phyloP scores from a whole-genome alignment of 192 early-diverging fungal species.

The Mortierella claussenii region DNA sequence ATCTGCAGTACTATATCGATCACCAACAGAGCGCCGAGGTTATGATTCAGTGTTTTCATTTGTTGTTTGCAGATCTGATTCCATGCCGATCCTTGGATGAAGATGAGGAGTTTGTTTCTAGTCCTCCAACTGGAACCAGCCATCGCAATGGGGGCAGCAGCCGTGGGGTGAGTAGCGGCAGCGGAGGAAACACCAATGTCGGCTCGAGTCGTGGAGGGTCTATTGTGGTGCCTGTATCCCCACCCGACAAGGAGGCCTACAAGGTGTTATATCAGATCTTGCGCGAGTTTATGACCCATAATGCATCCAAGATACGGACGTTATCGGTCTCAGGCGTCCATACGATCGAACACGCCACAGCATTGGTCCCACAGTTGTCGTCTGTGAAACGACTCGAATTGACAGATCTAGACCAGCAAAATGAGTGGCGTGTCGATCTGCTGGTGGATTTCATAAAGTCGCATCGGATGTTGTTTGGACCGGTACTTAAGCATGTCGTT shows the following conservation, averaged over 20 bases:
- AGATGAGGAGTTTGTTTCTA: neutral
- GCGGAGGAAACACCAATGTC: neutral
- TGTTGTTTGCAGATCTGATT: constrained; percentile 39
- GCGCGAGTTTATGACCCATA: constrained; percentile 32
- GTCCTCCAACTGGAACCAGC: neutral
- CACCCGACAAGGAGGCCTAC: constrained; percentile 23
- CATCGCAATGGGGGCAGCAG: neutral
- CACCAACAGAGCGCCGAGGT: constrained; percentile 12
- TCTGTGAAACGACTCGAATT: constrained; percentile 27
- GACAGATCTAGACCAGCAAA: constrained; percentile 14
- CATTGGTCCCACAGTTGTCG: constrained; percentile 19
- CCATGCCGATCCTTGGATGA: constrained; percentile 12
- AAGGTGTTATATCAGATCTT: constrained; percentile 37
- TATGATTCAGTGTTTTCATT: constrained; percentile 31
- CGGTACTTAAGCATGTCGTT: constrained; percentile 16
- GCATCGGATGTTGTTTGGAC: constrained; percentile 41
- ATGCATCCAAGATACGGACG: constrained; percentile 17
- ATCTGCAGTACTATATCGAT: constrained; percentile 27
- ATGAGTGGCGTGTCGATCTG: constrained; percentile 16
- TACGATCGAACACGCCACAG: constrained; percentile 18
- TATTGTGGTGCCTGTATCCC: neutral
- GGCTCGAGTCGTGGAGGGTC: neutral
- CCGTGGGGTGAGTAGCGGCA: neutral
- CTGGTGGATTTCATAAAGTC: constrained; percentile 35
- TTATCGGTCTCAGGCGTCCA: constrained; percentile 14